phyloP scores from a whole-genome alignment of 108 stramenopile species.

The Aureococcus anophagefferens region DNA sequence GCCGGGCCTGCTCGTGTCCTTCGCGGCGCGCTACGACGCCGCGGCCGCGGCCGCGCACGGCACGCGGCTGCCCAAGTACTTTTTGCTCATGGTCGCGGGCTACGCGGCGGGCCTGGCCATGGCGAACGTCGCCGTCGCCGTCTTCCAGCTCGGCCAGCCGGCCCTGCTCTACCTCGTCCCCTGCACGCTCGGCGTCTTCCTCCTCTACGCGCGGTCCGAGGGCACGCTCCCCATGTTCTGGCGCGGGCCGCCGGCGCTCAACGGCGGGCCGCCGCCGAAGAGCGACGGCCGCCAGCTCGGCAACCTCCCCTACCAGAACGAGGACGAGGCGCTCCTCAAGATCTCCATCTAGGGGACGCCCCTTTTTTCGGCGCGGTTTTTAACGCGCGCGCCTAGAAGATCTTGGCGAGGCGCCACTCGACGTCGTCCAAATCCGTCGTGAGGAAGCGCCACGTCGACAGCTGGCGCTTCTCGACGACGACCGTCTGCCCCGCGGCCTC shows the following conservation, averaged over 20 bases:
- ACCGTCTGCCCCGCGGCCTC: too few relatives aligned
- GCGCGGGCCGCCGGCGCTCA: conserved; percentile 21
- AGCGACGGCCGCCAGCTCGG: too few relatives aligned
- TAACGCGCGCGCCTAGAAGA: too few relatives aligned
- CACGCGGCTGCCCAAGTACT: conserved; percentile 36
- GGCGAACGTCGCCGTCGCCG: conserved; percentile 76
- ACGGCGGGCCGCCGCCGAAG: not conserved
- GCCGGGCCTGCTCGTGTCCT: conserved; percentile 66
- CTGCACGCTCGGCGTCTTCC: conserved; percentile 67
- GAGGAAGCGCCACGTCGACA: too few relatives aligned
- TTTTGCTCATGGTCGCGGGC: conserved; percentile 58
- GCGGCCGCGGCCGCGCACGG: conserved; percentile 31
- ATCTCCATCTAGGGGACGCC: not conserved
- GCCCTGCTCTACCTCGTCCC: conserved; percentile 84
- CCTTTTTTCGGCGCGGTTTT: too few relatives aligned
- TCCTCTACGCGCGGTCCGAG: conserved; percentile 39
- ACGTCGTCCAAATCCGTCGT: too few relatives aligned
- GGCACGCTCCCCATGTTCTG: conserved; percentile 21
- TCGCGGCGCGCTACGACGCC: conserved; percentile 65
- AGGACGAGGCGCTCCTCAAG: not conserved
- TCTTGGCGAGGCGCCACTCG: too few relatives aligned
- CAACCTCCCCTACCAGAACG: not conserved
- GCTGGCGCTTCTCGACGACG: too few relatives aligned
- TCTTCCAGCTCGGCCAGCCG: conserved; percentile 74
- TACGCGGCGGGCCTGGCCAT: conserved; percentile 74